Base-by-base conservation (phyloP, 768 basidiomycete species). In the Mycena crocata region DNA sequence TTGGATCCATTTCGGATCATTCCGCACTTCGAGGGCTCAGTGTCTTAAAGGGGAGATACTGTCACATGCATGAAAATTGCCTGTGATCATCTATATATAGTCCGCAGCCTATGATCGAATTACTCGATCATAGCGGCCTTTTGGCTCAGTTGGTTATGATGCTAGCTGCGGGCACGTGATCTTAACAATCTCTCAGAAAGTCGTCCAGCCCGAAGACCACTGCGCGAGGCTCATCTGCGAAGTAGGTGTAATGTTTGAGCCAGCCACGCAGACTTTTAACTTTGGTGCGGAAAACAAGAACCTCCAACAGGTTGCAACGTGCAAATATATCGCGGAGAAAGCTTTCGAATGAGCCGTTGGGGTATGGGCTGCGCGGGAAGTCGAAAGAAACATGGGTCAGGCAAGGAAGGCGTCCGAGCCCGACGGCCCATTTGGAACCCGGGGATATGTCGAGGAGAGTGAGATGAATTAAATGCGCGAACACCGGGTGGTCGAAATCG, bases 211-310 rank as follows among this genome's bases (percentile, higher is more conserved):
- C 50, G 50, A 51, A 21, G 17, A 51, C 32, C 32, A 51, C 50
- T 13, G 50, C 32, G 50, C 50, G 50, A 26, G 50, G 50, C 32
- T 51, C 50, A 51, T 51, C 50, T 21, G 50, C 50, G 21, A 51
- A 32, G 50, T 51, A 51, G 5, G 31, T 23, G 30, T 34, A 51
- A 19, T 34, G 23, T 34, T 4, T 19, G 50, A 51, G 5, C 32
- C 35, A 34, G n/a, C 30, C 48, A n/a, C 48, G 30, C 48, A 50
- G 19, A 19, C 10, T 23, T 3, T 45, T 31, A 31, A 19, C n/a
- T 28, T 32, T 14, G 50, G 32, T 34, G 32, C 50, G 23, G 50
- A 51, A 51, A 13, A 51, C n/a, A 1, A 51, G n/a, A 12, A 51
- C 50, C 30, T 51, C 50, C 50, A 35, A 23, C n/a, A 51, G 31